Evolutionary conservation across 108 stramenopile genomes (phyloP).

Genomic region (Nannochloropsis gaditana): DNA sequence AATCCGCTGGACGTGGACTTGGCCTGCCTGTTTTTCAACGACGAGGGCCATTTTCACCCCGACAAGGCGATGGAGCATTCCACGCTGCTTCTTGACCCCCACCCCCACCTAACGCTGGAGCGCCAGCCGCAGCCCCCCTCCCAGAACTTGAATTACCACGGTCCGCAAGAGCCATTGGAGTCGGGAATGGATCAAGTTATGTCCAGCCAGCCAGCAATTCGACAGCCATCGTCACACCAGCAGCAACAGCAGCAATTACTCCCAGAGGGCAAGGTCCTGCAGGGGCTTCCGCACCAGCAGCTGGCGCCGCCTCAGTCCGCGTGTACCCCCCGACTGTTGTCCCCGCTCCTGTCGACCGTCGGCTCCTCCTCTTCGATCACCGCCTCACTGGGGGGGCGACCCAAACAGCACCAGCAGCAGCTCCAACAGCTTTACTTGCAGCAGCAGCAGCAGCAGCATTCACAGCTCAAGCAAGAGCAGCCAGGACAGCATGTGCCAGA

Average conservation of each 20-base stretch:
- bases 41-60: background rate
- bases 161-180: no score
- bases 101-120: background rate
- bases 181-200: no score
- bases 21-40: constrained; percentile 1
- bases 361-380: no score
- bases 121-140: no score
- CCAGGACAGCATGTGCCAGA: background rate
- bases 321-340: no score
- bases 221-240: background rate
- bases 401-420: background rate
- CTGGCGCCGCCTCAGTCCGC: background rate
- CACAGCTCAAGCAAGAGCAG: background rate
- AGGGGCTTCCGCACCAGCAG: background rate
- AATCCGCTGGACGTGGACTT: background rate
- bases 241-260: background rate
- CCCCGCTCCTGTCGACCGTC: no score
- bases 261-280: background rate
- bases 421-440: background rate
- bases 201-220: no score
- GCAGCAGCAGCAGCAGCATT: background rate
- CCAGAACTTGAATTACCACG: no score
- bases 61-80: background rate
- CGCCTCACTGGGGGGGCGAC: no score
- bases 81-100: background rate